Percentiles rank a stretch among this genome's conserved stretches.
phyloP scores from a whole-genome alignment of 192 early-diverging fungal genomes.

The Dimargaris cristalligena region DNA sequence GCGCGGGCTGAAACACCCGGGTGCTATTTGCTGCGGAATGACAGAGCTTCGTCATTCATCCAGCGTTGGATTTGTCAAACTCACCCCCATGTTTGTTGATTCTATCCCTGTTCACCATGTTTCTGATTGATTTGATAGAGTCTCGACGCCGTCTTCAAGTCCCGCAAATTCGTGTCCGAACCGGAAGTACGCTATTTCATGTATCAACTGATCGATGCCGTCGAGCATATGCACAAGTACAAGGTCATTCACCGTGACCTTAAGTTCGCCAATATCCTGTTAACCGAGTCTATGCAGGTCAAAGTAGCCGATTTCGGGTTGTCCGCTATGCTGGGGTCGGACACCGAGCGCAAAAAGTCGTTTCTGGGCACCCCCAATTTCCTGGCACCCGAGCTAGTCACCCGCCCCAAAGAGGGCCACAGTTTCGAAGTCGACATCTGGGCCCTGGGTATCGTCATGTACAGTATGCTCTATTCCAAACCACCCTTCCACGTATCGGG shows the following conservation, averaged over 20 bases:
- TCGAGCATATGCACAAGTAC: slow-evolving; percentile 63
- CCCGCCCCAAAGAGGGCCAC: slow-evolving; percentile 61
- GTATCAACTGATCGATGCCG: slow-evolving; percentile 59
- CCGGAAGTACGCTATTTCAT: slow-evolving; percentile 80
- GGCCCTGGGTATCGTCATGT: slow-evolving; percentile 83
- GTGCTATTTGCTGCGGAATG: no score
- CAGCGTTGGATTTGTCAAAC: no score
- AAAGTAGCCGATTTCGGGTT: slow-evolving; percentile 96
- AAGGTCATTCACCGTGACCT: slow-evolving; percentile 86
- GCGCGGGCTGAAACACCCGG: no score
- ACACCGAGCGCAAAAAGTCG: slow-evolving; percentile 83
- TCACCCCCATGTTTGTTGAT: no score
- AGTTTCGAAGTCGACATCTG: slow-evolving; percentile 90
- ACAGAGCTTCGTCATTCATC: no score
- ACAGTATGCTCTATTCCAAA: slow-evolving; percentile 70
- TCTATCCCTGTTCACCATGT: no score
- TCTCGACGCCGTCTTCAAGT: slow-evolving; percentile 63
- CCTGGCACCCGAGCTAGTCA: slow-evolving; percentile 90
- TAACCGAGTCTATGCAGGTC: slow-evolving; percentile 61
- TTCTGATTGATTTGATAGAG: no score
- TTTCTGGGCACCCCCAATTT: slow-evolving; percentile 97
- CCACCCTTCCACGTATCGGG: slow-evolving; percentile 58
- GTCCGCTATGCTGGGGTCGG: slow-evolving; percentile 59
- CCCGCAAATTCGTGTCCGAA: slow-evolving; percentile 63
- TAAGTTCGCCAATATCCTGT: slow-evolving; percentile 86